phyloP scores from a whole-genome alignment of 352 stramenopile genomes.

The Hyaloperonospora arabidopsidis region DNA sequence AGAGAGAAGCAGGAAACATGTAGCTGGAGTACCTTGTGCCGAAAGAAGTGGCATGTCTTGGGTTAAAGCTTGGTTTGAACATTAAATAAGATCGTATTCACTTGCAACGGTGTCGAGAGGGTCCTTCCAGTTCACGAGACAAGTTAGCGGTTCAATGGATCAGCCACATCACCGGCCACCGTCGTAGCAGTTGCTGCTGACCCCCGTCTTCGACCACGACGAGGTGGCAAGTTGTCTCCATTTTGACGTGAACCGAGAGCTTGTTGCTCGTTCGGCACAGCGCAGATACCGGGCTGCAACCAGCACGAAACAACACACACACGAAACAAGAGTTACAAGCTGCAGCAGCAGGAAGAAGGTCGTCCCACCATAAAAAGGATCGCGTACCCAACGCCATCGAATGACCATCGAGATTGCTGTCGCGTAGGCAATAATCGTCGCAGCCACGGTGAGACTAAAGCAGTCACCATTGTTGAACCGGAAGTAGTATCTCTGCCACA shows the following conservation, averaged over 20 bases:
- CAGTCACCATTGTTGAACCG: constrained; percentile 68
- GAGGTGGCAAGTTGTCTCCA: constrained; percentile 18
- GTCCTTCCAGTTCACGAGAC: not conserved
- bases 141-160: constrained; percentile 26
- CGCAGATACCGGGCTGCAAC: constrained; percentile 63
- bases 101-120: not conserved
- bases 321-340: constrained; percentile 7
- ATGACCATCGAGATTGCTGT: constrained; percentile 66
- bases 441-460: constrained; percentile 55
- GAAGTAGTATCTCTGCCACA: constrained; percentile 55
- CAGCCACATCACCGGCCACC: constrained; percentile 6
- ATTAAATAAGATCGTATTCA: constrained; percentile 22
- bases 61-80: constrained; percentile 4
- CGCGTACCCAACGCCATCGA: constrained; percentile 62
- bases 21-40: too few species aligned
- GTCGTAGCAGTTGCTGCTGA: constrained; percentile 15
- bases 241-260: constrained; percentile 25
- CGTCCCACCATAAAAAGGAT: not conserved
- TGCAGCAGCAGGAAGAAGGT: not conserved
- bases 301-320: not conserved
- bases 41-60: too few species aligned
- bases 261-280: constrained; percentile 65
- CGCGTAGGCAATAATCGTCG: constrained; percentile 58
- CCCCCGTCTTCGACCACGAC: constrained; percentile 17
- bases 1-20: constrained; percentile 1